phyloP scores from a whole-genome alignment of 257 asterid species.

The Coffea canephora region DNA sequence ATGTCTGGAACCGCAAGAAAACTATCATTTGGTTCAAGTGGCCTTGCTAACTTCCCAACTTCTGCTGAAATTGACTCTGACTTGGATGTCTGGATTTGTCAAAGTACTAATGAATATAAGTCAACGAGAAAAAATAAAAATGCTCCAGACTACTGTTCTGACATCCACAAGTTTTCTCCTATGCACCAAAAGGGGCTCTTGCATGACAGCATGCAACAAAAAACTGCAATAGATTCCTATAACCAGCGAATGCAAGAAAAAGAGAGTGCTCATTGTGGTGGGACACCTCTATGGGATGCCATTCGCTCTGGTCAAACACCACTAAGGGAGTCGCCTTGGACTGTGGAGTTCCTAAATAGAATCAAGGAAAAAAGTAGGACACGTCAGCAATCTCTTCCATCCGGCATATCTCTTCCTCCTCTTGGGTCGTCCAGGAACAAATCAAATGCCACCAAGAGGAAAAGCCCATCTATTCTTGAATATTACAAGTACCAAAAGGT shows the following conservation, averaged over 20 bases:
- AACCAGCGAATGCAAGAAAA: constrained; percentile 35
- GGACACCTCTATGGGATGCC: constrained; percentile 70
- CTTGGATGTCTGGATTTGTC: constrained; percentile 44
- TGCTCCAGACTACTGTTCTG: constrained; percentile 31
- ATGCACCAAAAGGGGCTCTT: constrained; percentile 29
- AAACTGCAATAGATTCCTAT: constrained; percentile 29
- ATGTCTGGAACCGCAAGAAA: constrained; percentile 34
- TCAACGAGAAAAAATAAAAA: constrained; percentile 32
- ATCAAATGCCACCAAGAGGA: constrained; percentile 56
- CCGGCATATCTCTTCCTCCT: constrained; percentile 51
- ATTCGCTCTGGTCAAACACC: constrained; percentile 50
- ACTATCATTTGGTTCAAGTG: constrained; percentile 39
- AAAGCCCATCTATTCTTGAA: constrained; percentile 83
- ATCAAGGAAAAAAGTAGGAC: constrained; percentile 81
- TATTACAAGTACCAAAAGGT: constrained; percentile 68
- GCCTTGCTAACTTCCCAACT: constrained; percentile 34
- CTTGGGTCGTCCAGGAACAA: constrained; percentile 39
- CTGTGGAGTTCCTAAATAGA: constrained; percentile 81
- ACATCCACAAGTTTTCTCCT: constrained; percentile 26
- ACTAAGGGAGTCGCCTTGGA: constrained; percentile 86
- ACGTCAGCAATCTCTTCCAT: constrained; percentile 55
- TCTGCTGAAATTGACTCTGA: constrained; percentile 43
- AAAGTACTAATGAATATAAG: constrained; percentile 32
- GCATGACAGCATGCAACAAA: constrained; percentile 34
- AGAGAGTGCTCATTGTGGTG: constrained; percentile 32